Base-by-base conservation (phyloP, 108 stramenopile species). In the Cyclotella atomus region DNA sequence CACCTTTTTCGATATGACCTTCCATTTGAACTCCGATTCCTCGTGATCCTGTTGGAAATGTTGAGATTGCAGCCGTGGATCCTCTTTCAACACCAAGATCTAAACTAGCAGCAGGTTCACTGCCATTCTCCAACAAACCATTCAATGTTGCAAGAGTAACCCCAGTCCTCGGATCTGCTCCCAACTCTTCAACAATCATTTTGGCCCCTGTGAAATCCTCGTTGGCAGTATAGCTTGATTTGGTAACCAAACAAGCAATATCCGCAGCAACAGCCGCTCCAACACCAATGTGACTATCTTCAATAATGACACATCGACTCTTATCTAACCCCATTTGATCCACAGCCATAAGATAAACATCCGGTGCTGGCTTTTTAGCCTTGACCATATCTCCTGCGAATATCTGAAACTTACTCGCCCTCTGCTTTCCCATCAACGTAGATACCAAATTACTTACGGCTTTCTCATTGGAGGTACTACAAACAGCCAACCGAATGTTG, bases 321-420 rank as follows among this genome's bases (percentile, higher is more conserved):
- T 95, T 94, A 69, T 95, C 89, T 54, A 98, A 71, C 0, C 89
- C 88, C 92, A 97, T 89, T 3, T 71, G 71, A 1, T 94, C 88
- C 54, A 93, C 95, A 0, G 97, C 97, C 81, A 98, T 84, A 43
- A 88, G 71, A 75, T 98, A 98, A 2, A 98, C 89, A 76, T 98
- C 97, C 3, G 97, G 97, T 2, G 91, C 81, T 5, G 97, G 97
- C 67, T 98, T 98, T 71, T 98, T 98, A 46, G 75, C 80, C 55
- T 82, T 53, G 20, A 97, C 97, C 84, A 97, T 91, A 65, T 98
- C 97, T 7, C 97, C 97, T 0, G 97, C 97, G 82, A 94, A 98
- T 35, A 98, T 94, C 54, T 78, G 75, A 60, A 98, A 89, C 38
- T 85, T 78, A 1, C 79, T 35, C 0, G 81, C 82, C 1, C 96